Evolutionary conservation across 768 basidiomycete genomes (phyloP), one percentile per base, ranked within the genome.

Genomic region (Sarcodon sp.): DNA sequence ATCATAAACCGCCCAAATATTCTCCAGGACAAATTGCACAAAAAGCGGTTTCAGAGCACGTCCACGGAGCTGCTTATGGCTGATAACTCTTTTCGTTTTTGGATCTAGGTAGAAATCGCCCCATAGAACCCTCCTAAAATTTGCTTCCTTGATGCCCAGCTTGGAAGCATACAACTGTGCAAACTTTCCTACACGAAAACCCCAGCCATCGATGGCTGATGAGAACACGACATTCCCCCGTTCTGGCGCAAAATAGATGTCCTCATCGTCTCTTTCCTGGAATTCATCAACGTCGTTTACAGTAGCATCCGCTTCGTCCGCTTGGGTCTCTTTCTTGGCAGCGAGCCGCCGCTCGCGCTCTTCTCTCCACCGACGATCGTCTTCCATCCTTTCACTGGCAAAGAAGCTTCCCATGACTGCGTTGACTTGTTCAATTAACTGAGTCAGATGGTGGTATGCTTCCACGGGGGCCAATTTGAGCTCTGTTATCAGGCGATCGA

Each of bases 331-430:
- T 55, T 80, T 87, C 66, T 88, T 85, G 18, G 72, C 75, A 10
- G 79, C 80, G 13, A 94, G 66, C 10, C 92, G 76, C 16, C 79
- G 74, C 57, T 97, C 90, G 31, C 87, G 80, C 53, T 90, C 89
- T 68, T 98, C 94, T 53, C 85, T 71, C 90, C 96, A 96, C 11
- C 89, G 73, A 16, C 91, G 64, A 64, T 98, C 93, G 52, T 97
- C 92, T 53, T 94, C 92, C 92, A 98, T 96, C 13, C 96, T 71
- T 52, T 97, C 94, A 2, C 85, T 77, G 3, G 93, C 91, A 58
- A 92, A 98, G 64, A 97, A 93, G 49, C 79, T 79, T 0, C 96
- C 96, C 91, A 98, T 94, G 45, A 98, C 89, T 0, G 92, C 96
- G 58, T 98, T 99, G 21, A 97, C 93, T 57, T 96, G 89, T 61